Conservation (phyloP, 2,329 filamentous ascomycete genomes). For the Ambrosiella beaveri region DNA sequence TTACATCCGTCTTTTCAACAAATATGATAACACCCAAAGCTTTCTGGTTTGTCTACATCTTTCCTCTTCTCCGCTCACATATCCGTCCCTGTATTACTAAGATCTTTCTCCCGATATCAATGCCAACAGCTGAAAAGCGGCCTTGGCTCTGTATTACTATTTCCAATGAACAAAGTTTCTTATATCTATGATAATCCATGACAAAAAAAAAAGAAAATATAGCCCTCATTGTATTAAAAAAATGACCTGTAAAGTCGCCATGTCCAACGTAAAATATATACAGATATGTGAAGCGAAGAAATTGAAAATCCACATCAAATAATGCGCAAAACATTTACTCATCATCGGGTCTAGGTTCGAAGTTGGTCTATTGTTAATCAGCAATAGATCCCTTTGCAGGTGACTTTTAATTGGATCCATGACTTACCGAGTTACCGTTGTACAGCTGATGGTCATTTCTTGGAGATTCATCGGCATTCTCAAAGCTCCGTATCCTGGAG, state of each 20-base stretch:
- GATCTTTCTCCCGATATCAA: background rate
- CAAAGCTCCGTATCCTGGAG: slow-evolving; percentile 16
- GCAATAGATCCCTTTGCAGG: background rate
- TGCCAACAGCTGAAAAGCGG: background rate
- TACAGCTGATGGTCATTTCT: slow-evolving; percentile 56
- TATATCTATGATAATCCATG: slow-evolving; percentile 3
- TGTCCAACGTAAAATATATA: too few species aligned
- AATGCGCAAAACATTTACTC: slow-evolving; percentile 23
- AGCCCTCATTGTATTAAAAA: too few species aligned
- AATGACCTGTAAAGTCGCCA: too few species aligned
- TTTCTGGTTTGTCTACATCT: background rate
- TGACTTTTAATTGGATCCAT: background rate
- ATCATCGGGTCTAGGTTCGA: slow-evolving; percentile 47
- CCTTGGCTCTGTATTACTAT: background rate
- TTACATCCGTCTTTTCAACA: background rate
- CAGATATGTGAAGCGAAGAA: slow-evolving; percentile 7
- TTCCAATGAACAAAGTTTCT: background rate
- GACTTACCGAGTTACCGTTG: slow-evolving; percentile 75
- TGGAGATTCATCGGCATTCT: slow-evolving; percentile 23
- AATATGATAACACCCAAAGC: background rate
- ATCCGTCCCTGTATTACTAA: background rate
- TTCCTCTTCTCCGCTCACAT: background rate
- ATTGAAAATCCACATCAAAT: slow-evolving; percentile 15
- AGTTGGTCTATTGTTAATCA: slow-evolving; percentile 38
- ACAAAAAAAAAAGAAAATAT: too few species aligned